Conservation (phyloP, 352 stramenopile species). For the Globisporangium rhizosaccharum region DNA sequence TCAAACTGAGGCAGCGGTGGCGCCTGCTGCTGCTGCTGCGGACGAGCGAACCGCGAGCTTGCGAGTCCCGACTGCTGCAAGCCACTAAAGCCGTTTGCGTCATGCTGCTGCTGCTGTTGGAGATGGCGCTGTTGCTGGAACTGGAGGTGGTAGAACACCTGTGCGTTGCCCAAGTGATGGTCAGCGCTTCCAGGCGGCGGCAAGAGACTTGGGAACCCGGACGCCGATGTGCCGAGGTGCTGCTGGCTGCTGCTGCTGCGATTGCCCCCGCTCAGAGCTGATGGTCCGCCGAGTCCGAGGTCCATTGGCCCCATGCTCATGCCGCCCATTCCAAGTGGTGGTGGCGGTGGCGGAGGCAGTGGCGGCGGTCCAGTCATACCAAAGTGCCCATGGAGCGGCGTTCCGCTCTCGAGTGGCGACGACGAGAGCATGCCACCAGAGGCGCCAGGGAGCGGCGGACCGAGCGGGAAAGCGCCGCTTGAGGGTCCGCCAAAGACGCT, state of each 20-base stretch:
- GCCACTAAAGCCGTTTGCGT: conserved; percentile 17
- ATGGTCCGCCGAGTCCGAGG: not conserved
- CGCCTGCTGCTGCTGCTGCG: not conserved
- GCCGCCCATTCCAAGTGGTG: conserved; percentile 8
- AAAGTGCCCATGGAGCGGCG: conserved; percentile 6
- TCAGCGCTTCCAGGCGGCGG: not conserved
- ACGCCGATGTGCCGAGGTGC: no score
- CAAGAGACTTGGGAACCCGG: not conserved
- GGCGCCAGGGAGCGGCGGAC: not conserved
- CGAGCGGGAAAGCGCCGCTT: conserved; percentile 1
- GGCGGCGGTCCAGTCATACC: conserved; percentile 13
- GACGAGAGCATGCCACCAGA: not conserved
- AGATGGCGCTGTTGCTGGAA: conserved; percentile 36
- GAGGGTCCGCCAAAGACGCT: conserved; percentile 3
- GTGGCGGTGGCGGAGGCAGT: conserved; percentile 2
- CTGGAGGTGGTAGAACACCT: conserved; percentile 35
- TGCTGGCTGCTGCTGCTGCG: not conserved
- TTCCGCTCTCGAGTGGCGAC: conserved; percentile 1
- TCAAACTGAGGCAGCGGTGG: conserved; percentile 20
- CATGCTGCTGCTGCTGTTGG: conserved; percentile 21
- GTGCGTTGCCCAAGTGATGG: not conserved
- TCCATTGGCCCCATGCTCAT: conserved; percentile 4
- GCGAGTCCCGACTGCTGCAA: conserved; percentile 6
- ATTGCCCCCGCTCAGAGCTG: not conserved
- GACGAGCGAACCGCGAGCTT: not conserved